Conservation (phyloP, 2,329 filamentous ascomycete genomes). For the Arthrobotrys entomopaga region DNA sequence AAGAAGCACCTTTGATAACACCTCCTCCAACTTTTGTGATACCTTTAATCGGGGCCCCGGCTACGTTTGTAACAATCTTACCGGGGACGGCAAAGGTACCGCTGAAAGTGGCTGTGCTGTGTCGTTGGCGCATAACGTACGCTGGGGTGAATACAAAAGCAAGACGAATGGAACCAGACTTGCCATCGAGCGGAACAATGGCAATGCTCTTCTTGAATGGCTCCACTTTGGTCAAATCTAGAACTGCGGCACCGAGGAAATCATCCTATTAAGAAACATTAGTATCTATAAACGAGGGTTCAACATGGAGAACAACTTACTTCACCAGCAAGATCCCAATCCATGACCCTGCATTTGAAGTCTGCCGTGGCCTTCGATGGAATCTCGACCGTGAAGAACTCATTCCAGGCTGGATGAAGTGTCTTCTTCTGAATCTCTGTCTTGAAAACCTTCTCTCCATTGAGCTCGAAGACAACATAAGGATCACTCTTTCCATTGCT, state of each 20-base stretch:
- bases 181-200: slow-evolving; percentile 70
- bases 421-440: slow-evolving; percentile 98
- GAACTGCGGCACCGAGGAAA: slow-evolving; percentile 78
- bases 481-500: slow-evolving; percentile 97
- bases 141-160: slow-evolving; percentile 91
- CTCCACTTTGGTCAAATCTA: slow-evolving; percentile 82
- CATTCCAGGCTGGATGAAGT: slow-evolving; percentile 92
- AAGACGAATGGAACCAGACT: slow-evolving; percentile 80
- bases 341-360: slow-evolving; percentile 84
- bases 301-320: slow-evolving; percentile 34
- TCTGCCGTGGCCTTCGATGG: slow-evolving; percentile 85
- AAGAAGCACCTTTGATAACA: slow-evolving; percentile 88
- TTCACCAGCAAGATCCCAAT: slow-evolving; percentile 97
- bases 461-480: slow-evolving; percentile 92
- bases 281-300: not conserved
- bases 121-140: slow-evolving; percentile 85
- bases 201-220: slow-evolving; percentile 85
- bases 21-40: slow-evolving; percentile 80
- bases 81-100: slow-evolving; percentile 88
- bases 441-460: slow-evolving; percentile 90
- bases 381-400: slow-evolving; percentile 86
- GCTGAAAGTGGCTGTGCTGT: slow-evolving; percentile 91
- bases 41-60: slow-evolving; percentile 92
- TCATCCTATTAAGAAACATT: slow-evolving; percentile 69
- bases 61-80: slow-evolving; percentile 83